Conservation (phyloP, 2,329 filamentous ascomycete genomes). For the Aspergillus ruber region DNA sequence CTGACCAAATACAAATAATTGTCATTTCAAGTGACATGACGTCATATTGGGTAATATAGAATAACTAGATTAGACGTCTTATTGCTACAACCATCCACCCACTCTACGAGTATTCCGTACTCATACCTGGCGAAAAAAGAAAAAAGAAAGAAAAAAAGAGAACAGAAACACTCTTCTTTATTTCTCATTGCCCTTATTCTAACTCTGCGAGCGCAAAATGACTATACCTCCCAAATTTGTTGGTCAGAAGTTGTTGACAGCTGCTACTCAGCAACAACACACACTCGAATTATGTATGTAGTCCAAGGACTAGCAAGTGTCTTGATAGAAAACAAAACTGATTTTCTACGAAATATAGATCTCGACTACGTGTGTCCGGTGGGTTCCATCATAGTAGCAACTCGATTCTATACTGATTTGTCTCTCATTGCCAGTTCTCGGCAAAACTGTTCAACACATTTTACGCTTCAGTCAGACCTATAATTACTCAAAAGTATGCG, state of each 20-base stretch:
- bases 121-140: too few species aligned
- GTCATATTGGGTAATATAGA: too few species aligned
- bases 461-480: constrained; percentile 58
- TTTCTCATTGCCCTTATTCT: not conserved
- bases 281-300: constrained; percentile 35
- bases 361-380: constrained; percentile 86
- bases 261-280: constrained; percentile 17
- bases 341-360: constrained; percentile 37
- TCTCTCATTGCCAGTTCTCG: constrained; percentile 45
- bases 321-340: constrained; percentile 1
- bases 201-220: constrained; percentile 35
- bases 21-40: too few species aligned
- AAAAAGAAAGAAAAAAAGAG: too few species aligned
- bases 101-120: too few species aligned
- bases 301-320: not conserved
- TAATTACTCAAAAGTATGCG: constrained; percentile 54
- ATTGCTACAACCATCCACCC: too few species aligned
- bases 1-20: too few species aligned
- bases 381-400: constrained; percentile 9
- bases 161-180: not conserved
- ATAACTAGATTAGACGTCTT: too few species aligned
- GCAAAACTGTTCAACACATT: constrained; percentile 73
- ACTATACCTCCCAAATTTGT: constrained; percentile 55
- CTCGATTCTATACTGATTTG: constrained; percentile 3
- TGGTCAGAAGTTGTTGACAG: constrained; percentile 39